Evolutionary conservation across 352 stramenopile species (phyloP).

Genomic region (Lagenidium sp.): DNA sequence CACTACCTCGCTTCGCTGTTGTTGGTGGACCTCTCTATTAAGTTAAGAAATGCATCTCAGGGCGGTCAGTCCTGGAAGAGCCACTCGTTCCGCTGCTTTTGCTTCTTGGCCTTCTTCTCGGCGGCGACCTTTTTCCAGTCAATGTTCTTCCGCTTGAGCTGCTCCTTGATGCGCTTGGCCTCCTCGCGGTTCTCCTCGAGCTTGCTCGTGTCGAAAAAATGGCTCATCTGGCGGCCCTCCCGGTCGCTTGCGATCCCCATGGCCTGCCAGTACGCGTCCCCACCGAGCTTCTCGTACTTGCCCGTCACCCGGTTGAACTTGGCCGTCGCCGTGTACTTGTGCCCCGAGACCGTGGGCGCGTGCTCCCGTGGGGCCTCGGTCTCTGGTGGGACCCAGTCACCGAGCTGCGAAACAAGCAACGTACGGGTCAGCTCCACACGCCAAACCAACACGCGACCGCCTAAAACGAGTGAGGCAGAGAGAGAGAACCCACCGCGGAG

Average conservation of each 20-base stretch:
- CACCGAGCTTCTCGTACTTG: constrained; percentile 61
- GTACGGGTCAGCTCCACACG: too few relatives aligned
- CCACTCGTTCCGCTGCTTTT: constrained; percentile 82
- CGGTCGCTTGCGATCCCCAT: constrained; percentile 51
- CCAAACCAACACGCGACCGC: not conserved
- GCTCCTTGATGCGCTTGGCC: constrained; percentile 60
- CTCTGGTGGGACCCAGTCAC: constrained; percentile 69
- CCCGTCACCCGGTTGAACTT: constrained; percentile 77
- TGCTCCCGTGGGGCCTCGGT: constrained; percentile 1
- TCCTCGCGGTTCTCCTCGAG: constrained; percentile 81
- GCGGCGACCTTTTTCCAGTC: constrained; percentile 82
- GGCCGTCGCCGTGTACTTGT: constrained; percentile 55
- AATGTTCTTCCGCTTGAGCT: constrained; percentile 79
- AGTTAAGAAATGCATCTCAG: too few relatives aligned
- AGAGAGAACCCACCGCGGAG: constrained; percentile 59
- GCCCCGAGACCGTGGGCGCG: constrained; percentile 36
- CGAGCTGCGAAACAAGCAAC: constrained; percentile 48
- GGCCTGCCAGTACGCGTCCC: constrained; percentile 57
- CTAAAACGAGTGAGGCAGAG: too few relatives aligned
- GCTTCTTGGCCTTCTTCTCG: constrained; percentile 83
- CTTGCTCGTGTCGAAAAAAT: constrained; percentile 77
- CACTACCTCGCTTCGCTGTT: too few relatives aligned
- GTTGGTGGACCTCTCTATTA: too few relatives aligned
- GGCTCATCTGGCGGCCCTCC: constrained; percentile 74
- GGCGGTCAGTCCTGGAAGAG: constrained; percentile 58